Conservation (phyloP, 139 green algal species). For the Volvox africanus region DNA sequence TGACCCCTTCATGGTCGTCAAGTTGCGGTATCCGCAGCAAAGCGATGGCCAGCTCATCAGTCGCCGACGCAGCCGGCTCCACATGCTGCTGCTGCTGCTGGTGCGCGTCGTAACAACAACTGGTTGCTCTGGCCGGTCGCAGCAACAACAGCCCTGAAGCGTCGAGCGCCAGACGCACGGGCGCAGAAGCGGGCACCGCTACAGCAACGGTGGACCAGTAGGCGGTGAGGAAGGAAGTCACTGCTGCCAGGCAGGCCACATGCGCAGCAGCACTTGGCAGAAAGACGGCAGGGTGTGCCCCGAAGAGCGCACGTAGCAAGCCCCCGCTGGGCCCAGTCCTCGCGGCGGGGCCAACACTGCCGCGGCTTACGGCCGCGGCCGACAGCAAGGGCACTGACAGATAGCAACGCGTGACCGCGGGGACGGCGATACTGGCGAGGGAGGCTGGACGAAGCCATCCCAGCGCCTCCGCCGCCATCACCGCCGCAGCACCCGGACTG, state of each 20-base stretch:
- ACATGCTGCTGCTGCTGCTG: background rate
- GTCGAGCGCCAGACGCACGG: background rate
- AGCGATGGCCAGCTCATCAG: background rate
- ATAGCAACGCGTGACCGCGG: conserved; percentile 15
- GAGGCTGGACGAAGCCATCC: conserved; percentile 24
- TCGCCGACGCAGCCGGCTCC: background rate
- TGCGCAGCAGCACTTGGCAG: conserved; percentile 36
- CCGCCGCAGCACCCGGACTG: conserved; percentile 46
- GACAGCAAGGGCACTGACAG: conserved; percentile 17
- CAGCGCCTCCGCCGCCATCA: conserved; percentile 39
- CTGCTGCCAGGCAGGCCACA: conserved; percentile 46
- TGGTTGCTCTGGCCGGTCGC: background rate
- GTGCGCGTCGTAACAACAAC: background rate
- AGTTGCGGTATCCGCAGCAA: background rate
- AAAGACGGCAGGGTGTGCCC: conserved; percentile 43
- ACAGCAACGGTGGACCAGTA: conserved; percentile 58
- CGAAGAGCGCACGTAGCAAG: background rate
- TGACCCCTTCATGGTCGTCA: too few relatives aligned
- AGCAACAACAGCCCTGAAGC: background rate
- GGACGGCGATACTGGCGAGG: conserved; percentile 19
- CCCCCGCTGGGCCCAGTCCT: background rate
- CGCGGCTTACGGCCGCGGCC: background rate
- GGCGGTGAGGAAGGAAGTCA: conserved; percentile 52
- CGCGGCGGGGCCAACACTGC: background rate
- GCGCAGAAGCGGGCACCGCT: background rate